Conservation (phyloP, 192 early-diverging fungal genomes). For the Umbelopsis sp. region DNA sequence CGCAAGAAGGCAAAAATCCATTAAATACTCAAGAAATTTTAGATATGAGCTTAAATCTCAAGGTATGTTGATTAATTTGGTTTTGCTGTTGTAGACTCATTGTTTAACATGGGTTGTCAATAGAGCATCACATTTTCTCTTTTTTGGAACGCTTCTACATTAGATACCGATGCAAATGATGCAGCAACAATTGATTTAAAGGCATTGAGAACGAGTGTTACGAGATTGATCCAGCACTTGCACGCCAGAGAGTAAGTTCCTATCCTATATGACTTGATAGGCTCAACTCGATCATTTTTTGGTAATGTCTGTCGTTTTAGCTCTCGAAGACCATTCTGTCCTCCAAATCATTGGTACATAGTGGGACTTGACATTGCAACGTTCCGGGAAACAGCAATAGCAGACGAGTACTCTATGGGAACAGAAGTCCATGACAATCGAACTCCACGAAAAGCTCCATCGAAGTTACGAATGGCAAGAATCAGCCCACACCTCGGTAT, state of each 20-base stretch:
- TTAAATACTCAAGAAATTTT: conserved; percentile 56
- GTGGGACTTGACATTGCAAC: conserved; percentile 58
- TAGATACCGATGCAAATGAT: conserved; percentile 38
- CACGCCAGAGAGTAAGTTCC: conserved; percentile 70
- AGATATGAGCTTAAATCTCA: conserved; percentile 49
- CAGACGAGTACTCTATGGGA: conserved; percentile 52
- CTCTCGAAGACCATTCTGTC: conserved; percentile 69
- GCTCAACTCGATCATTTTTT: not conserved
- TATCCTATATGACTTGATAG: not conserved
- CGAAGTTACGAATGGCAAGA: conserved; percentile 31
- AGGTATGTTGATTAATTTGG: conserved; percentile 39
- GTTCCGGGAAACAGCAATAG: conserved; percentile 57
- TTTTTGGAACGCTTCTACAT: conserved; percentile 63
- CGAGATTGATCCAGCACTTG: conserved; percentile 72
- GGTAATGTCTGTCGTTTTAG: conserved; percentile 29
- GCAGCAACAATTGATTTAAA: conserved; percentile 44
- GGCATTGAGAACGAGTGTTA: conserved; percentile 62
- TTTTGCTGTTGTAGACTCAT: not conserved
- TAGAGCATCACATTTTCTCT: conserved; percentile 76
- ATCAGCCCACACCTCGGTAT: conserved; percentile 60
- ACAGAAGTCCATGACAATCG: conserved; percentile 24
- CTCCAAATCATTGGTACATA: conserved; percentile 69
- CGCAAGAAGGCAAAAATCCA: conserved; percentile 44
- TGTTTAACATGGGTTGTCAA: not conserved
- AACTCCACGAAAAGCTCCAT: conserved; percentile 24